These are phyloP conservation scores for Leccinum incarnatum DNA, from an alignment of 768 basidiomycete genomes.

Conservation along the genomic window DNA sequence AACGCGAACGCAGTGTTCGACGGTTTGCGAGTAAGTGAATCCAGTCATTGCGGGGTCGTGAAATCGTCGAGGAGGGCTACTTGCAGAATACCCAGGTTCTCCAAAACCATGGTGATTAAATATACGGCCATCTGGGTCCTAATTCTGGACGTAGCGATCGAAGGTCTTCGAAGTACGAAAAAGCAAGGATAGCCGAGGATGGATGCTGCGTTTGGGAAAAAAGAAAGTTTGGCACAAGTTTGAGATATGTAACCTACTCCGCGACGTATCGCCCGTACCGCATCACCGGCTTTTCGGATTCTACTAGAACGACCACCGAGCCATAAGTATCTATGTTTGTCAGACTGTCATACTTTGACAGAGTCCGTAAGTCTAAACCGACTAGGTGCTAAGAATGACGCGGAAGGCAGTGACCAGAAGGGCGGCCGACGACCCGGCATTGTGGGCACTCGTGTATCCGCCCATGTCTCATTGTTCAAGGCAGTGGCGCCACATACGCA, in stretches of 20 bases:
- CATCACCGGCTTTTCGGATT: not conserved
- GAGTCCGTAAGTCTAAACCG: not conserved
- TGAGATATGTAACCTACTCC: not conserved
- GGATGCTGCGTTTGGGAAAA: conserved; percentile 2
- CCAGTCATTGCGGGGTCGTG: conserved; percentile 22
- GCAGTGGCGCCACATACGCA: not conserved
- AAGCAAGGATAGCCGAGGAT: conserved; percentile 6
- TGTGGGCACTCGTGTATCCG: not conserved
- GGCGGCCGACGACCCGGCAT: not conserved
- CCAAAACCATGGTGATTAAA: conserved; percentile 15
- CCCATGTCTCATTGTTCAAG: not conserved
- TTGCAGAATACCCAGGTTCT: not conserved
- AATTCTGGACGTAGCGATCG: conserved; percentile 8
- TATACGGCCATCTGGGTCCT: conserved; percentile 11
- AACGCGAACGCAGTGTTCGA: conserved; percentile 11
- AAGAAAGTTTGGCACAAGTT: not conserved
- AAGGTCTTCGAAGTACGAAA: not conserved
- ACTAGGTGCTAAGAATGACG: not conserved
- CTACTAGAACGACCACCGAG: not conserved
- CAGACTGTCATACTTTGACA: not conserved
- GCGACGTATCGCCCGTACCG: conserved; percentile 1
- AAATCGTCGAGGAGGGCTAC: conserved; percentile 10
- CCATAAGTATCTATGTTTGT: conserved; percentile 4
- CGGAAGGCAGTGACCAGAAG: not conserved
- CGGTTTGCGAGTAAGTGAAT: conserved; percentile 10